Evolutionary conservation across 306 rosid genomes (phyloP), one percentile per base, ranked within the genome.

Genomic region (Phaseolus lunatus): DNA sequence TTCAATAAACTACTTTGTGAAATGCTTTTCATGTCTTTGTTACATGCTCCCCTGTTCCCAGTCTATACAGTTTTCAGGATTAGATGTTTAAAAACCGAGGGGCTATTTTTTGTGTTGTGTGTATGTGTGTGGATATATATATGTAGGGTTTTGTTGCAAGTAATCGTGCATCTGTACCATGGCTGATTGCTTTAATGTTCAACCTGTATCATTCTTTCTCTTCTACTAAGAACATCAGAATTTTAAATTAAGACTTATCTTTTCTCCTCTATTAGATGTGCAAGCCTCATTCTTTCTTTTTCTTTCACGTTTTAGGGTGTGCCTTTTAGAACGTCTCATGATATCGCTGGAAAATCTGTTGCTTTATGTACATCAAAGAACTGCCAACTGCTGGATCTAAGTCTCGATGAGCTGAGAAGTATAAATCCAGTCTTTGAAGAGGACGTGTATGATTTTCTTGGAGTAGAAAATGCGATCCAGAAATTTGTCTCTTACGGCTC

Each of bases 301-400:
- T 19, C 57, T 39, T 53, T 81, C 71, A 41, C 82, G 18, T 73
- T 59, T 62, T 87, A 95, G 99, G 99, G 89, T 65, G 81, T 95
- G 44, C 97, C 99, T 29, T 95, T 95, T 79, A 87, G 99, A 76
- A 95, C 99, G 5, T 91, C 97, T 79, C 99, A 95, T 79, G 99
- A 92, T 81, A 86, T 90, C 14, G 96, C 88, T 9, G 99, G 99
- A 78, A 90, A 87, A 75, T 81, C 88, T 0, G 99, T 95, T 29
- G 99, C 97, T 20, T 37, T 89, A 7, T 92, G 99, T 3, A 88
- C 92, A 61, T 80, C 70, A 4, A 90, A 83, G 85, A 83, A 76
- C 26, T 90, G 96, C 83, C 89, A 87, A 72, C 97, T 92, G 75
- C 85, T 48, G 81, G 92, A 88, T 70, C 83, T 92, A 73, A 84